These are phyloP conservation scores for Podila epigama DNA, from an alignment of 192 early-diverging fungal genomes.

Conservation along the genomic window DNA sequence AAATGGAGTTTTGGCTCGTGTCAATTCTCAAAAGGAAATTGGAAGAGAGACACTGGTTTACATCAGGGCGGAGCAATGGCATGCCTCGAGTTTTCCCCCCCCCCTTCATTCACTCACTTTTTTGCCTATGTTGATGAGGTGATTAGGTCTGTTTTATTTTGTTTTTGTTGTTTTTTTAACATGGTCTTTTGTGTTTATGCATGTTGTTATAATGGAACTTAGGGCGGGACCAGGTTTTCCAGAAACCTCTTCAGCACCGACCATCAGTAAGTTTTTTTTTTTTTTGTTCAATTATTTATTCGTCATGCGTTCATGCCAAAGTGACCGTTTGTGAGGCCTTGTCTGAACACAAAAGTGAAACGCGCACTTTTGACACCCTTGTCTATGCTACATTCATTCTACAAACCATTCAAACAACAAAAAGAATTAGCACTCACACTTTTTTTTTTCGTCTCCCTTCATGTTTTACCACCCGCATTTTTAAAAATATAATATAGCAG, in stretches of 20 bases:
- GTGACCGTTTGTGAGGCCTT: too few species aligned
- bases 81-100: too few species aligned
- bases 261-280: slow-evolving; percentile 8
- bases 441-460: not conserved
- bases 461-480: not conserved
- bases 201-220: not conserved
- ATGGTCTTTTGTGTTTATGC: not conserved
- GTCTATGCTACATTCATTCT: too few species aligned
- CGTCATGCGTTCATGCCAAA: too few species aligned
- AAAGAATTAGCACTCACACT: not conserved
- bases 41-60: too few species aligned
- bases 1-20: not conserved
- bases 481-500: slow-evolving; percentile 5
- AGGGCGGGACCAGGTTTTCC: not conserved
- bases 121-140: too few species aligned
- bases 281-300: not conserved
- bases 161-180: not conserved
- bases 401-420: not conserved
- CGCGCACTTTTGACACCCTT: too few species aligned
- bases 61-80: too few species aligned
- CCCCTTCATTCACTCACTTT: too few species aligned
- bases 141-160: too few species aligned
- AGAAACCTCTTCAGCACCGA: slow-evolving; percentile 6
- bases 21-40: too few species aligned
- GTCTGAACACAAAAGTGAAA: too few species aligned